A percentile compares a stretch with the other conserved stretches of the same genome.
Evolutionary conservation across 306 rosid species (phyloP).

Genomic region (Lathyrus oleraceus): DNA sequence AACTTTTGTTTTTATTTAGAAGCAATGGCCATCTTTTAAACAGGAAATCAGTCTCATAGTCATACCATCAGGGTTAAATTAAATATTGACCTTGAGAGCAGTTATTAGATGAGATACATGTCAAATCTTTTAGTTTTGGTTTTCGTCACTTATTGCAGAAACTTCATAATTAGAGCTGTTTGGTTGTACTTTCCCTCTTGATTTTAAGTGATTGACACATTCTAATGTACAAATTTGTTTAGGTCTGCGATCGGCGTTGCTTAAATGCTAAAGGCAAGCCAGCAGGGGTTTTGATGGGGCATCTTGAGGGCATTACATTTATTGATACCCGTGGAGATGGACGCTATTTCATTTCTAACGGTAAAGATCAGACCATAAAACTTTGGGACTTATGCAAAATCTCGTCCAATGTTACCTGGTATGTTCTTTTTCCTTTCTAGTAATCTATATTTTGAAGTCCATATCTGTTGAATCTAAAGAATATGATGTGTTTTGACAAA

Average conservation of each 20-base stretch:
- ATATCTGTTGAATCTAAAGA: slow-evolving; percentile 7
- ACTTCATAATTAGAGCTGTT: too few species aligned
- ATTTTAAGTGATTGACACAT: too few species aligned
- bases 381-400: slow-evolving; percentile 96
- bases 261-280: slow-evolving; percentile 58
- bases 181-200: too few species aligned
- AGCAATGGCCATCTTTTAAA: slow-evolving; percentile 19
- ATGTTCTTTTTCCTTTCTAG: slow-evolving; percentile 34
- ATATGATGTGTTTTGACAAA: not conserved
- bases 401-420: slow-evolving; percentile 67
- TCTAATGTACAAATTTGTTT: slow-evolving; percentile 33
- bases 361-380: slow-evolving; percentile 94
- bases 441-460: not conserved
- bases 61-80: slow-evolving; percentile 14
- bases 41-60: slow-evolving; percentile 11
- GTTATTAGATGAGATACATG: slow-evolving; percentile 15
- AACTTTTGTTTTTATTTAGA: slow-evolving; percentile 21
- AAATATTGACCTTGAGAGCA: slow-evolving; percentile 16
- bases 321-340: slow-evolving; percentile 92
- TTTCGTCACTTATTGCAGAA: slow-evolving; percentile 7
- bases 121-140: slow-evolving; percentile 13
- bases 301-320: slow-evolving; percentile 85
- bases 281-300: slow-evolving; percentile 83
- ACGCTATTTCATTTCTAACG: slow-evolving; percentile 87
- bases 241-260: slow-evolving; percentile 99